phyloP scores from a whole-genome alignment of 768 basidiomycete genomes.

The Paxillus involutus region DNA sequence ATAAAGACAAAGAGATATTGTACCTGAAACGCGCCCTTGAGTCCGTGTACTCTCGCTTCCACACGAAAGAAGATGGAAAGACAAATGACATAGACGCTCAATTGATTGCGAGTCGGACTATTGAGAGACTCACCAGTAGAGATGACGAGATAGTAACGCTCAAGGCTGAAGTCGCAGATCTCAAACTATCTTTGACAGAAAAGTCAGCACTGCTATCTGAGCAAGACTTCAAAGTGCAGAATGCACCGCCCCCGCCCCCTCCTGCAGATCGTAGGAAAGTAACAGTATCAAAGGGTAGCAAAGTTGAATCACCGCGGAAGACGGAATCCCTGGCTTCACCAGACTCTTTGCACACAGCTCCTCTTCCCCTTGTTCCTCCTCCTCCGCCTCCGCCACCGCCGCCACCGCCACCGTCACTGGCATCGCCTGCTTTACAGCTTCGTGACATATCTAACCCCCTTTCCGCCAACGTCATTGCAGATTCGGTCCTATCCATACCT shows the following conservation, averaged over 20 bases:
- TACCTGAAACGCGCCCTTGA: constrained; percentile 87
- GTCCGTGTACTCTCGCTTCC: constrained; percentile 81
- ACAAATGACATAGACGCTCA: constrained; percentile 62
- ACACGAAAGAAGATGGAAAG: constrained; percentile 46
- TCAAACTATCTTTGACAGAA: constrained; percentile 50
- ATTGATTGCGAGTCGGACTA: constrained; percentile 64
- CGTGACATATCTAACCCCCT: no score
- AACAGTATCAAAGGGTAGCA: constrained; percentile 7
- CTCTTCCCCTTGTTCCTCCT: constrained; percentile 27
- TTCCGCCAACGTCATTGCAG: neutral
- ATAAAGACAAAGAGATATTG: constrained; percentile 70
- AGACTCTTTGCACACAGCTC: constrained; percentile 2
- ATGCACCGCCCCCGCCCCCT: constrained; percentile 65
- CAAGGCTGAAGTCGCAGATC: constrained; percentile 44
- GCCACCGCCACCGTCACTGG: constrained; percentile 40
- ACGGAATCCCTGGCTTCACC: constrained; percentile 9
- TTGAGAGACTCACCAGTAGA: constrained; percentile 67
- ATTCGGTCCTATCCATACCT: neutral
- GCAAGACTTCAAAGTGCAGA: constrained; percentile 68
- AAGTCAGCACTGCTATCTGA: constrained; percentile 57
- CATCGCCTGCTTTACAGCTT: constrained; percentile 25
- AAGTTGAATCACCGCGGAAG: constrained; percentile 6
- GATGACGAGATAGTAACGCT: constrained; percentile 64
- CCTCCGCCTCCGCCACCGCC: constrained; percentile 29
- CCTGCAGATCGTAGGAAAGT: constrained; percentile 20